Conservation (phyloP, 768 basidiomycete genomes). For the Boletus speciosus region DNA sequence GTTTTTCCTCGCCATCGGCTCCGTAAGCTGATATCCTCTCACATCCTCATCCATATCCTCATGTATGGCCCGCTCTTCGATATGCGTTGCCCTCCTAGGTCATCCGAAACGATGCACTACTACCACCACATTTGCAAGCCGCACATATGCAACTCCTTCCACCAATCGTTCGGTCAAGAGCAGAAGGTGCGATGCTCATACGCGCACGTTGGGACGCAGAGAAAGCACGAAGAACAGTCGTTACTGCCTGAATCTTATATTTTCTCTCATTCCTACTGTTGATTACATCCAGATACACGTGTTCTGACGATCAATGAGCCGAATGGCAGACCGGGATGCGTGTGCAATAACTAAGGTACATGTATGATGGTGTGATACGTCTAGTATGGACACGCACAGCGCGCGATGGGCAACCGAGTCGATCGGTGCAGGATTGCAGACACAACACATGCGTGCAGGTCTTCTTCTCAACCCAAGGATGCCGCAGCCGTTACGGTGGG, state of each 20-base stretch:
- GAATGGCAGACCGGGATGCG: slow-evolving; percentile 6
- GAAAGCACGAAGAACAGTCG: slow-evolving; percentile 30
- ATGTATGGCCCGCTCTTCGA: not conserved
- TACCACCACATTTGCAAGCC: slow-evolving; percentile 61
- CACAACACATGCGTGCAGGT: slow-evolving; percentile 8
- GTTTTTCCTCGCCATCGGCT: slow-evolving; percentile 95
- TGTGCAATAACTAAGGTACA: slow-evolving; percentile 18
- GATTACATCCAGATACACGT: slow-evolving; percentile 15
- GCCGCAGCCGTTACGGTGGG: not conserved
- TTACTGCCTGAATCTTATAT: slow-evolving; percentile 8
- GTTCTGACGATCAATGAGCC: slow-evolving; percentile 10
- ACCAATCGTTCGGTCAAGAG: slow-evolving; percentile 57
- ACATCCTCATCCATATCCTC: not conserved
- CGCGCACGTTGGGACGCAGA: slow-evolving; percentile 75
- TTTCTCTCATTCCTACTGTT: slow-evolving; percentile 2
- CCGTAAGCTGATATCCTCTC: slow-evolving; percentile 46
- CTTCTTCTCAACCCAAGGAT: not conserved
- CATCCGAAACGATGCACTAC: slow-evolving; percentile 74
- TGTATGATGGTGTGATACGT: slow-evolving; percentile 9
- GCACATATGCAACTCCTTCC: slow-evolving; percentile 56
- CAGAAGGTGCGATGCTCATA: slow-evolving; percentile 68
- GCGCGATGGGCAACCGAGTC: slow-evolving; percentile 19
- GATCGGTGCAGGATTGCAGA: slow-evolving; percentile 17
- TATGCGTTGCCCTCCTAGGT: slow-evolving; percentile 49
- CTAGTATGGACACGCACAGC: slow-evolving; percentile 23